phyloP scores from a whole-genome alignment of 176 grass and related monocot genomes.

The Pontederia crassipes region DNA sequence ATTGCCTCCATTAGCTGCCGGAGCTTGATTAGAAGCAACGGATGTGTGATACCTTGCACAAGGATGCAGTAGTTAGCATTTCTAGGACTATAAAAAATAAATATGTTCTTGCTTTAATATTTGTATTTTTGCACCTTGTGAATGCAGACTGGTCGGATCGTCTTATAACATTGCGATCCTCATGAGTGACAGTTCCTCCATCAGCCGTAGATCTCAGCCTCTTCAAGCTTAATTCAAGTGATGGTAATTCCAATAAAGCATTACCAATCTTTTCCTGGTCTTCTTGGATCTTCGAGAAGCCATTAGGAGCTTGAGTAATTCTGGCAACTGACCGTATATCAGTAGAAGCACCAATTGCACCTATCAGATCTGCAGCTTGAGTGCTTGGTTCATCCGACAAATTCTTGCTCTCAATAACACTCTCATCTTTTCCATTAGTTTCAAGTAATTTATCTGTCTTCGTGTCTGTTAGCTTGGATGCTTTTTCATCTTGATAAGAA shows the following conservation, averaged over 20 bases:
- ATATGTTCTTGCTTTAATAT: neutral
- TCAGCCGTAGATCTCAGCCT: constrained; percentile 45
- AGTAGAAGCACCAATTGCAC: constrained; percentile 36
- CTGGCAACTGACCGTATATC: constrained; percentile 23
- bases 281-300: constrained; percentile 29
- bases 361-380: constrained; percentile 61
- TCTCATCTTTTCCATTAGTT: constrained; percentile 23
- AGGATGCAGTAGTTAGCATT: constrained; percentile 52
- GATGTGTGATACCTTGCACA: constrained; percentile 82
- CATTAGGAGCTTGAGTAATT: constrained; percentile 31
- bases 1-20: constrained; percentile 31
- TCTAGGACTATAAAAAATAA: neutral
- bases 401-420: constrained; percentile 19
- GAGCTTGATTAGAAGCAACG: constrained; percentile 48
- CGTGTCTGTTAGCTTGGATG: constrained; percentile 25
- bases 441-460: constrained; percentile 22
- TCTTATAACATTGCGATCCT: constrained; percentile 52
- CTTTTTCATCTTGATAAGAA: constrained; percentile 19
- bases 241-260: constrained; percentile 30
- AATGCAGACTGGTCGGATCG: constrained; percentile 65
- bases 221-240: constrained; percentile 68
- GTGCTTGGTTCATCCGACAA: constrained; percentile 28
- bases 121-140: constrained; percentile 73
- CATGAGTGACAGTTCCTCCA: constrained; percentile 18
- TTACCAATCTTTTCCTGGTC: constrained; percentile 27